Base-by-base conservation (phyloP, 768 basidiomycete species). In the Rhizopogon vesiculosus region DNA sequence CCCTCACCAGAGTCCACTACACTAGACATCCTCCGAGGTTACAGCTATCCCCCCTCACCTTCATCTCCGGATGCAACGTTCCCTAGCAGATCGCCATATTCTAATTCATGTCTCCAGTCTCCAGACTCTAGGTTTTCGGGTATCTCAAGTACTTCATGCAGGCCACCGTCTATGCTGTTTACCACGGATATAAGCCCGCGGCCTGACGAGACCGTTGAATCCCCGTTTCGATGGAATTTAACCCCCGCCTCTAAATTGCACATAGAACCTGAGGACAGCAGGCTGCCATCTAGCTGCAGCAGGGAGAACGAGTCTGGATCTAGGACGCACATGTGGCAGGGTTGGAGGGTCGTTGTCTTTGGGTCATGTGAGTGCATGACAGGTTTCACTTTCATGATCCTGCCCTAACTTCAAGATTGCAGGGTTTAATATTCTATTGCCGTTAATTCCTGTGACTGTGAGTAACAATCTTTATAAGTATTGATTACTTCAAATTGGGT, bases 391-490 rank as follows among this genome's bases (percentile, higher is more conserved):
- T 25, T 2, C 19, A 19, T 16, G 3, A 22, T 46, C 18, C 8
- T 43, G 15, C 51, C 53, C 54, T 15, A 45, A 49, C 19, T 44
- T 48, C n/a, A 53, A 31, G 39, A 15, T 18, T 50, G 8, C 53
- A 91, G 88, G 87, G 87, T 66, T 91, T 40, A 91, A 91, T 60
- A 29, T 87, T 54, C 72, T 89, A 28, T 70, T 91, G 7, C 55
- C 87, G 16, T 72, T 85, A 51, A 77, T 91, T 29, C 89, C 89
- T 10, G 74, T 82, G 38, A 78, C 89, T n/a, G 88, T 89, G 59
- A 57, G 83, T 74, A 43, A 22, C 9, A 40, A 18, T n/a, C 41
- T 12, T 15, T 19, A 18, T 18, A 25, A 25, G 31, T 9, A 15
- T 33, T 15, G 39, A 9, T 52, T 16, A 7, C 40, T 15, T 18